Evolutionary conservation across 768 basidiomycete genomes (phyloP).

Genomic region (Lyophyllum atratum): DNA sequence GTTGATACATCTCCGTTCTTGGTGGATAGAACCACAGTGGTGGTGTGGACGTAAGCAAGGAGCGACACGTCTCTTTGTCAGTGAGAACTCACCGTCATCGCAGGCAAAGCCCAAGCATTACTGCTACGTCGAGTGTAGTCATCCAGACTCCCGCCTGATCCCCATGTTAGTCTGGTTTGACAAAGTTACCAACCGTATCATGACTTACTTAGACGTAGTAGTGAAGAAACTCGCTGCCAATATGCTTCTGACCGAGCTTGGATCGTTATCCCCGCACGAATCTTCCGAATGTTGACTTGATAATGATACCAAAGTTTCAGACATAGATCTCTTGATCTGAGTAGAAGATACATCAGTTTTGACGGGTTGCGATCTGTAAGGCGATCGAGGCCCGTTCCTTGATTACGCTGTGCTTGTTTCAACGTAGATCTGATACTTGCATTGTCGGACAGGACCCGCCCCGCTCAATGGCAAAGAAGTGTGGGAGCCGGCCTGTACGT

Average conservation of each 20-base stretch:
- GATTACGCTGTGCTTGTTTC: no score
- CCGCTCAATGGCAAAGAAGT: no score
- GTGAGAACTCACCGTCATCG: not conserved
- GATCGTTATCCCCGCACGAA: not conserved
- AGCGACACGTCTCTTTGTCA: not conserved
- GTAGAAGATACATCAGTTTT: no score
- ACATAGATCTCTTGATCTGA: no score
- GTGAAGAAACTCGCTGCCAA: not conserved
- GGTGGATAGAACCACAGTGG: constrained; percentile 21
- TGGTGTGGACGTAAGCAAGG: constrained; percentile 25
- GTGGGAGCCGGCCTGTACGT: no score
- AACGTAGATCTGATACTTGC: no score
- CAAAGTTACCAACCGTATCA: not conserved
- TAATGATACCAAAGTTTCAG: not conserved
- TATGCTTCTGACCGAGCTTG: not conserved
- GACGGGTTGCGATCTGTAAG: no score
- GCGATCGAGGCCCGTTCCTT: not conserved
- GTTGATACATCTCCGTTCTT: constrained; percentile 23
- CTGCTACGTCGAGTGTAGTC: not conserved
- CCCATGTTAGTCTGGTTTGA: not conserved
- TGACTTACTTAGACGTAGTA: not conserved
- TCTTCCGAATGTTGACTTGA: not conserved
- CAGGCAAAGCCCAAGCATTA: not conserved
- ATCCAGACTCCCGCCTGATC: not conserved
- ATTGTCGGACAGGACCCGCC: no score